Evolutionary conservation across 148 eudicot species (phyloP), one percentile per base, ranked within the genome.

Genomic region (Euryodendron excelsum): DNA sequence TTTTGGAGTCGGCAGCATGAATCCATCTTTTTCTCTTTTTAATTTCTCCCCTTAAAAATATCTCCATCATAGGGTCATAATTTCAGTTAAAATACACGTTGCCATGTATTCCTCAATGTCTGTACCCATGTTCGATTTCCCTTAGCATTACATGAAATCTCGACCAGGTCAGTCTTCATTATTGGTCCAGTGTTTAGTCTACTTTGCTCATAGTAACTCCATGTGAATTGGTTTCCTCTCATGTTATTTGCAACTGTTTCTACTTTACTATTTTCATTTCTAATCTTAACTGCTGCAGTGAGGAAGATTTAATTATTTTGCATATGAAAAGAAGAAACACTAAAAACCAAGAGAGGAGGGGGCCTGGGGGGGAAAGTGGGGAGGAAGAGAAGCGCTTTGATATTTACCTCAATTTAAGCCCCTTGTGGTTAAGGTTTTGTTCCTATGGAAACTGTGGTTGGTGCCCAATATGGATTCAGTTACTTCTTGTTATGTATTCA

Each of bases 101-200:
- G 13, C 23, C 74, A 5, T 70, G 36, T 52, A 47, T 47, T 48
- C 74, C 59, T 47, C 37, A 2, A 8, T 47, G 58, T 48, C 15
- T 28, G 58, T 48, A 28, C 13, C 9, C n/a, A 45, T 48, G 12
- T 62, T 30, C 37, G 37, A 28, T 10, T 62, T 30, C 21, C 20
- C 21, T 25, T 50, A 30, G 41, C 37, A 28, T 62, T 33, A 20
- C 27, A 50, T 11, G 20, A 28, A 30, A 31, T 52, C n/a, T 71
- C 50, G 71, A 67, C 31, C 52, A 20, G n/a, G 47, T 37, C 28
- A 37, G 47, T 67, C 72, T 69, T 69, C 31, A 68, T 69, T 10
- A 37, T 44, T 69, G 52, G 50, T 41, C 41, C 15, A 47, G 73
- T 20, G 61, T 1, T 21, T 13, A 15, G 75, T 31, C 23, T 52